Percentiles rank a stretch among this genome's conserved stretches.
Evolutionary conservation across 208 protist genomes (phyloP).

Genomic region (Trypanosoma grayi): DNA sequence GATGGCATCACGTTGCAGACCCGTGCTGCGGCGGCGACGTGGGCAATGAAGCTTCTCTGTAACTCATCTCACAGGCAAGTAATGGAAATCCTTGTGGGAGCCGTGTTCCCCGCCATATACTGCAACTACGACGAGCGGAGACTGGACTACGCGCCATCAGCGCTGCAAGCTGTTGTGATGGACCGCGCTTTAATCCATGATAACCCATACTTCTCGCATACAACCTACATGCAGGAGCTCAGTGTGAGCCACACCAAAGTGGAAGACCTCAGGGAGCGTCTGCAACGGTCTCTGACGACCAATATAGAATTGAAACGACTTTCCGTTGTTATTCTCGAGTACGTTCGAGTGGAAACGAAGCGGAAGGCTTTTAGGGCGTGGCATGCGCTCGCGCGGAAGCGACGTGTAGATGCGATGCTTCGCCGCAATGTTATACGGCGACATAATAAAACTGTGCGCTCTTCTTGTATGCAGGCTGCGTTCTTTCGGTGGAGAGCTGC

Average conservation of each 20-base stretch:
- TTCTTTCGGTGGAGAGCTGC: conserved; percentile 75
- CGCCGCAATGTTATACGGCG: conserved; percentile 36
- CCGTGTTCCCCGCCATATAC: conserved; percentile 71
- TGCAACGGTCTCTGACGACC: conserved; percentile 38
- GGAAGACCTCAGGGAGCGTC: conserved; percentile 25
- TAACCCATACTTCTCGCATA: conserved; percentile 85
- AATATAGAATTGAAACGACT: conserved; percentile 49
- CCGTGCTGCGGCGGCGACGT: conserved; percentile 58
- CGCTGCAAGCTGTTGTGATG: conserved; percentile 54
- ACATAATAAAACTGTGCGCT: conserved; percentile 24
- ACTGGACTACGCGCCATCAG: conserved; percentile 38
- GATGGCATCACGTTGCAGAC: conserved; percentile 32
- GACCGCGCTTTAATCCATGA: conserved; percentile 41
- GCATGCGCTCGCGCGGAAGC: conserved; percentile 36
- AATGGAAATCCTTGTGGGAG: conserved; percentile 38
- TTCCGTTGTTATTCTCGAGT: conserved; percentile 34
- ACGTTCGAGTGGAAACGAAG: conserved; percentile 15
- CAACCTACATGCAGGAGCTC: conserved; percentile 77
- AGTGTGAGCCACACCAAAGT: conserved; percentile 32
- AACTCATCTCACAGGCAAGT: conserved; percentile 29
- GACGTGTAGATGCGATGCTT: conserved; percentile 34
- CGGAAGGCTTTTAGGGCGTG: conserved; percentile 52
- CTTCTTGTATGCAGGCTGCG: conserved; percentile 28
- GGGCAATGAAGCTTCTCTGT: conserved; percentile 67
- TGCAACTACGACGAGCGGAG: conserved; percentile 50